Percentiles rank a stretch among this genome's conserved stretches.
Conservation (phyloP, 306 rosid genomes). For the Dalbergia cultrata region DNA sequence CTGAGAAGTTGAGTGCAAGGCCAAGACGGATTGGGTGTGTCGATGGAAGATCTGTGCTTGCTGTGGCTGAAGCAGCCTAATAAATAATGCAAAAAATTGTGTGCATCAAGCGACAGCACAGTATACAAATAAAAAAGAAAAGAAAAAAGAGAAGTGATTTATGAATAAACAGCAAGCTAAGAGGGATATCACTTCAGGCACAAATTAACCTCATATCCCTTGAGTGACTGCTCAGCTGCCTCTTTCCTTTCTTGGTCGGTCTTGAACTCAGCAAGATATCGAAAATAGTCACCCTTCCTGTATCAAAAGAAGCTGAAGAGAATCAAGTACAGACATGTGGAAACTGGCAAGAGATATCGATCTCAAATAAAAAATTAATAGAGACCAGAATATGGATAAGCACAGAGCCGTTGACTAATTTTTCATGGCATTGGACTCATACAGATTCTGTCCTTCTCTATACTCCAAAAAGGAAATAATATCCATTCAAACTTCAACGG, state of each 20-base stretch:
- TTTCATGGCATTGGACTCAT: conserved; percentile 14
- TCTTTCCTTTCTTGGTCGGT: conserved; percentile 67
- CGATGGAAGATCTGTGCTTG: conserved; percentile 87
- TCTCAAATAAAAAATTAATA: not conserved
- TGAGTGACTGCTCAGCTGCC: conserved; percentile 69
- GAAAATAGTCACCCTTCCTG: conserved; percentile 80
- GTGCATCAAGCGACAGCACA: conserved; percentile 29
- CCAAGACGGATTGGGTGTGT: conserved; percentile 98
- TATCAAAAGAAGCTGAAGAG: conserved; percentile 37
- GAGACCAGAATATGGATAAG: not conserved
- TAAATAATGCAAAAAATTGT: conserved; percentile 18
- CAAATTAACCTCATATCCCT: conserved; percentile 74
- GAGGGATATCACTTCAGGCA: conserved; percentile 5
- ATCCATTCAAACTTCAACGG: not conserved
- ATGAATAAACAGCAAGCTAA: conserved; percentile 8
- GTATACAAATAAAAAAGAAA: not conserved
- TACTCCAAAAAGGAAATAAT: not conserved
- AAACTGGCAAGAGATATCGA: conserved; percentile 5
- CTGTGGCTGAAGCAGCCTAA: conserved; percentile 83
- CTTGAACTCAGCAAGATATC: conserved; percentile 83
- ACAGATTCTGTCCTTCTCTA: conserved; percentile 2
- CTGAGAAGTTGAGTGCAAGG: conserved; percentile 97
- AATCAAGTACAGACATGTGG: conserved; percentile 22
- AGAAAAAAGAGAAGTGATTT: not conserved
- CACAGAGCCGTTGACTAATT: not conserved